Evolutionary conservation across 139 green algal genomes (phyloP), one percentile per base, ranked within the genome.

Genomic region (Asterochloris erici): DNA sequence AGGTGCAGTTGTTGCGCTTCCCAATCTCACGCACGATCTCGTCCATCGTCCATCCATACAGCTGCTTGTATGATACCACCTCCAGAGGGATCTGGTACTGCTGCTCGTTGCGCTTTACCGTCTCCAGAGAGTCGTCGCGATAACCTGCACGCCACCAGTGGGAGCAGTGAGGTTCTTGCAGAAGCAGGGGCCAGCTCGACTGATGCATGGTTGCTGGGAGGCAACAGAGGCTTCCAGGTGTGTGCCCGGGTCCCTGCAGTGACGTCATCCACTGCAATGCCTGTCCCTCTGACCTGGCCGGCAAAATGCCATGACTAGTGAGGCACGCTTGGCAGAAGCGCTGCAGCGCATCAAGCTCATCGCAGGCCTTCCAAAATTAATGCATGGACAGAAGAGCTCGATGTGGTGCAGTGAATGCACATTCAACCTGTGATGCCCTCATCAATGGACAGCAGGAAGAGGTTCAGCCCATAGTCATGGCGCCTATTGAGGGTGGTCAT

Each of bases 41-140:
- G 78, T 99, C 96, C 96, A 99, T 99, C 21, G 93, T 97, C 96
- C 97, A 99, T 24, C 95, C 96, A 86, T 99, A 99, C 74, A 99
- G 89, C 78, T 98, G 87, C 79, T 96, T 93, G 83, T 99, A 99
- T 0, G 94, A 98, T 38, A 98, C 89, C 6, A 99, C 85, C 76
- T 90, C 89, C n/a, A 98, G 87, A 1, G 93, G 92, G 13, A 98
- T 92, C 28, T 79, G 83, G 79, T 89, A 92, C 81, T 93, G 89
- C 85, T 88, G 77, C 83, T 99, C 95, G 79, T 99, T 99, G 6
- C 95, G 83, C 78, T 97, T 96, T 14, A 99, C 96, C 0, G 96
- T 98, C 71, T 98, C 97, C 54, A 99, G 84, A 0, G 90, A 96
- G 86, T 99, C 97, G 79, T 99, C 96, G 0, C 97, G 84, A 85